Conservation (phyloP, 768 basidiomycete genomes). For the Cyclocybe cylindracea region DNA sequence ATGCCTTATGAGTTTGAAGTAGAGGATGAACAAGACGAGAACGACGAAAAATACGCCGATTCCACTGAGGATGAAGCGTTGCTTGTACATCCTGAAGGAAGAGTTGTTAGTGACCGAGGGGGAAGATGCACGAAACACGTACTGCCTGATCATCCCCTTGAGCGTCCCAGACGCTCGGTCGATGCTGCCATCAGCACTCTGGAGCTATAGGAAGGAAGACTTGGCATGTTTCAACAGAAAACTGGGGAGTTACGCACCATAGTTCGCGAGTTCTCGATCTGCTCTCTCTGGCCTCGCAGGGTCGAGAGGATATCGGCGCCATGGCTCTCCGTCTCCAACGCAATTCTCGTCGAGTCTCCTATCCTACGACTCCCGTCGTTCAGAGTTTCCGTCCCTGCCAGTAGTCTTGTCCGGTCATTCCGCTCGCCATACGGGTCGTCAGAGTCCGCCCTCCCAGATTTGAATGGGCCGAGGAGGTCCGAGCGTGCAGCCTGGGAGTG, state of each 20-base stretch:
- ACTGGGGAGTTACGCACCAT: slow-evolving; percentile 49
- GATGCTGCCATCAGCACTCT: slow-evolving; percentile 79
- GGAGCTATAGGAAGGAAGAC: slow-evolving; percentile 48
- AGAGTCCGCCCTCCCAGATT: slow-evolving; percentile 30
- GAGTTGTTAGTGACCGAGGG: neutral
- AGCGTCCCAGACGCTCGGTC: slow-evolving; percentile 87
- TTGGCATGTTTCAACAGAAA: neutral
- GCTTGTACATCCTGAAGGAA: slow-evolving; percentile 80
- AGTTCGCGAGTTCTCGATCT: slow-evolving; percentile 86
- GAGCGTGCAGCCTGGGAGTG: slow-evolving; percentile 65
- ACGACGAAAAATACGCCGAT: slow-evolving; percentile 80
- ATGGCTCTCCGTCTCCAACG: slow-evolving; percentile 90
- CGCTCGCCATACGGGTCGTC: slow-evolving; percentile 75
- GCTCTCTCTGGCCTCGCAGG: slow-evolving; percentile 82
- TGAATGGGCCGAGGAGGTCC: slow-evolving; percentile 51
- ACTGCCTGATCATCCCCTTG: slow-evolving; percentile 92
- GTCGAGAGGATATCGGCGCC: slow-evolving; percentile 87
- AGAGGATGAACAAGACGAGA: slow-evolving; percentile 73
- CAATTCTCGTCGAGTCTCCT: slow-evolving; percentile 79
- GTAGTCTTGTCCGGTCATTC: slow-evolving; percentile 69
- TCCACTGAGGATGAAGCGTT: slow-evolving; percentile 73
- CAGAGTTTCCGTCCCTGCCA: slow-evolving; percentile 71
- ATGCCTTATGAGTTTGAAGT: slow-evolving; percentile 47
- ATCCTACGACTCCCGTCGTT: slow-evolving; percentile 76
- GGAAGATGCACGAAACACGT: slow-evolving; percentile 27